These are phyloP conservation scores for Apiotrichum sp. DNA, from an alignment of 1,284 basidiomycete genomes.

Conservation along the genomic window DNA sequence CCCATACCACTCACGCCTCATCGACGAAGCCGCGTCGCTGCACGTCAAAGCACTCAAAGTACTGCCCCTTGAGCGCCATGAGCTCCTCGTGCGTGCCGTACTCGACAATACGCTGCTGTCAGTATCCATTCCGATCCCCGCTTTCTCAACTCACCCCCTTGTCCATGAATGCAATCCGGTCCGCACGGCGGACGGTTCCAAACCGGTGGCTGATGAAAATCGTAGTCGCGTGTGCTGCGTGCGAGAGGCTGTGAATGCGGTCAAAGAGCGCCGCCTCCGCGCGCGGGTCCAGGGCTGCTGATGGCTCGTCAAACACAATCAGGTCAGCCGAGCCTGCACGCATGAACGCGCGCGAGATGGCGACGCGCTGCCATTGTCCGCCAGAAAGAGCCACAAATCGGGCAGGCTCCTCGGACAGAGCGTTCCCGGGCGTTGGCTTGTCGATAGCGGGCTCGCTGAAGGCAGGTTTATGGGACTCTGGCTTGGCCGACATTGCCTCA, in stretches of 20 bases:
- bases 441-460: constrained; percentile 1
- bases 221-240: constrained; percentile 54
- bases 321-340: constrained; percentile 48
- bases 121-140: constrained; percentile 59
- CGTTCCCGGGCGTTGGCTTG: no score
- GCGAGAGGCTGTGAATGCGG: constrained; percentile 30
- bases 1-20: no score
- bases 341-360: constrained; percentile 76
- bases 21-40: background rate
- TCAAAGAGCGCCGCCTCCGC: constrained; percentile 69
- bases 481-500: background rate
- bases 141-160: constrained; percentile 53
- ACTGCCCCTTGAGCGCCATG: constrained; percentile 46
- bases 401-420: no score
- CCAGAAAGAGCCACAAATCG: background rate
- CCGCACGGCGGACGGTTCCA: constrained; percentile 23
- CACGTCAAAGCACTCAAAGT: background rate
- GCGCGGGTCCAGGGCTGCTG: constrained; percentile 64
- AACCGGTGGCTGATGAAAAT: constrained; percentile 79
- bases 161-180: constrained; percentile 54
- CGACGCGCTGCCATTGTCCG: constrained; percentile 72
- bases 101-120: constrained; percentile 57
- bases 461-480: background rate
- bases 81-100: constrained; percentile 71
- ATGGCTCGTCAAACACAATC: constrained; percentile 54